Conservation (phyloP, 2,329 filamentous ascomycete species). For the Diaporthe vaccinii region DNA sequence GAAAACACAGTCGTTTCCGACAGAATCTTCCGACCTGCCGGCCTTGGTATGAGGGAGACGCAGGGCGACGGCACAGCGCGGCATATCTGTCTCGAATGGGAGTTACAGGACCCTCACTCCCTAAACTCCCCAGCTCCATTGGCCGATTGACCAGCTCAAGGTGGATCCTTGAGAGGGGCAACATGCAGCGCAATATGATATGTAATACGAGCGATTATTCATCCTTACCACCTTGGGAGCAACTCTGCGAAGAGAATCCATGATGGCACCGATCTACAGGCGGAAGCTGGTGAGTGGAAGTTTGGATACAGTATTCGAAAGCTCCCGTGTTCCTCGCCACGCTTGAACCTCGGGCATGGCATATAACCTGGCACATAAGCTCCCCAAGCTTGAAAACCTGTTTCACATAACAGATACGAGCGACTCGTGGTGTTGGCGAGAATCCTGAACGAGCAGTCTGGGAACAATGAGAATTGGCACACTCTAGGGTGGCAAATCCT, state of each 20-base stretch:
- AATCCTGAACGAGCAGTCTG: neutral
- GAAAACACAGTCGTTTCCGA: neutral
- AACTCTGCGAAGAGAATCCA: neutral
- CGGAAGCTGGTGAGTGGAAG: neutral
- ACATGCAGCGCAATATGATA: neutral
- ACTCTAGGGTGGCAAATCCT: neutral
- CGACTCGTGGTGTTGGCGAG: neutral
- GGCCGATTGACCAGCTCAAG: neutral
- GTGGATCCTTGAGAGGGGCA: conserved; percentile 18
- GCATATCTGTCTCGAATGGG: neutral
- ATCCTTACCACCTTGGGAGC: neutral
- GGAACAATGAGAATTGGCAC: neutral
- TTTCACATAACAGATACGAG: neutral
- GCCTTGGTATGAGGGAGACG: neutral
- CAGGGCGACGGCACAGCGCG: conserved; percentile 12
- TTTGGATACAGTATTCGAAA: neutral
- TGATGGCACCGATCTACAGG: neutral
- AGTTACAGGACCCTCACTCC: neutral
- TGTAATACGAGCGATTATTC: neutral
- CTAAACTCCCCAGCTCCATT: neutral
- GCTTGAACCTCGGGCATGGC: neutral
- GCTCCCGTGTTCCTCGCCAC: neutral
- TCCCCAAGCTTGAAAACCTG: neutral
- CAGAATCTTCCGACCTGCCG: neutral
- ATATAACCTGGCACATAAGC: neutral